Conservation (phyloP, 257 asterid genomes). For the Solanum ossicruentum region DNA sequence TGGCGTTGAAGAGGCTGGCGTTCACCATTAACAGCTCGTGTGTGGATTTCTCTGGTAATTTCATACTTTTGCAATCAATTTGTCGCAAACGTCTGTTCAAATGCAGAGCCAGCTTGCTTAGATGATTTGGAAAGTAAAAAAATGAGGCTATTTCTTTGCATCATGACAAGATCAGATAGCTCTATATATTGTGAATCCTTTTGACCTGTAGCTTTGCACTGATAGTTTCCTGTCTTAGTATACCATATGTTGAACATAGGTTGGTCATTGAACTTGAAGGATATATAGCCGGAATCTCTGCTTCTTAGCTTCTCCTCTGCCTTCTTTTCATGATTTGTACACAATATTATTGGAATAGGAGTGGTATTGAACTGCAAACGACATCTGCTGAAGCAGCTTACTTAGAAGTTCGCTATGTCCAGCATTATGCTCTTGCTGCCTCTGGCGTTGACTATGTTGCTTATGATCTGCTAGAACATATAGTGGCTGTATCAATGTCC, state of each 20-base stretch:
- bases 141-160: constrained; percentile 1
- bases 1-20: neutral
- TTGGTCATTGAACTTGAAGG: neutral
- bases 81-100: neutral
- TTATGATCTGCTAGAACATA: neutral
- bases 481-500: neutral
- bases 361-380: neutral
- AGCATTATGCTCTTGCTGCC: neutral
- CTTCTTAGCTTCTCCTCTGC: neutral
- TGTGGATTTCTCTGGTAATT: constrained; percentile 13
- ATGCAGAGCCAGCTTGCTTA: neutral
- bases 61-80: neutral
- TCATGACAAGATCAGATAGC: constrained; percentile 8
- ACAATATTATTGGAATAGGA: neutral
- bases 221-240: neutral
- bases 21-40: neutral
- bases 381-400: neutral
- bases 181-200: neutral
- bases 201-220: neutral
- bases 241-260: neutral
- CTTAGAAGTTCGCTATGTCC: neutral
- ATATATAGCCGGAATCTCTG: neutral
- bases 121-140: neutral
- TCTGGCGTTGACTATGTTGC: neutral
- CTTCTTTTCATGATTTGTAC: neutral